Base-by-base conservation (phyloP, 352 stramenopile genomes). In the Pythium vanterpoolii region DNA sequence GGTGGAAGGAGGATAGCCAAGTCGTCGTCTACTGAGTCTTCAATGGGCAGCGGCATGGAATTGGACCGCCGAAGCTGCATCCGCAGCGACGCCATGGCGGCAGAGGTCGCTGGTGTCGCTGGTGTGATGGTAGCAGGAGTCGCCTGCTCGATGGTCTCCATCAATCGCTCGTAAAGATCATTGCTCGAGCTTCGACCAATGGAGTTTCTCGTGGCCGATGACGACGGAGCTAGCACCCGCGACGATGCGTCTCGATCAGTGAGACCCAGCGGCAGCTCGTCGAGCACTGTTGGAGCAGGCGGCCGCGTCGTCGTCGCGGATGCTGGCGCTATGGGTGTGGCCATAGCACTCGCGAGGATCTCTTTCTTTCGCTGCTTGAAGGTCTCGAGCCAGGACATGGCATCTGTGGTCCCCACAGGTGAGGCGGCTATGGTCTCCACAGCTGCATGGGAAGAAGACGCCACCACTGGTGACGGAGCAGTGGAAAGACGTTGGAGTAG, bases 311-410 rank as follows among this genome's bases (percentile, higher is more conserved):
- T 53, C 4, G 18, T 4, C 14, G n/a, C n/a, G n/a, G n/a, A n/a
- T n/a, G 9, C 13, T 14, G 46, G 46, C 5, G 28, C 46, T 3
- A 53, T n/a, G 18, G 46, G 46, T 24, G 26, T 40, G 59, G 47
- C 51, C 64, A 28, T 74, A 64, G 54, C 38, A 18, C 26, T 23
- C 1, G 30, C 39, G 18, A 90, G 70, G 27, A 92, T 92, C 31
- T 86, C 71, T 42, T 71, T 66, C 60, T 90, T 89, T 7, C 80
- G 75, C 57, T 89, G 75, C 24, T 72, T 73, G 61, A 88, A 92
- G 0, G 66, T 57, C 38, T 80, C 73, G 4, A 92, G 60, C 83
- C 83, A 92, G 19, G 56, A 78, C 60, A 86, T 78, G 10, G 79
- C 68, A 36, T 87, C 75, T 2, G 78, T 79, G 7, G 61, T 62